Conservation (phyloP, 2,329 filamentous ascomycete genomes). For the Colletotrichum gloeosporioides region DNA sequence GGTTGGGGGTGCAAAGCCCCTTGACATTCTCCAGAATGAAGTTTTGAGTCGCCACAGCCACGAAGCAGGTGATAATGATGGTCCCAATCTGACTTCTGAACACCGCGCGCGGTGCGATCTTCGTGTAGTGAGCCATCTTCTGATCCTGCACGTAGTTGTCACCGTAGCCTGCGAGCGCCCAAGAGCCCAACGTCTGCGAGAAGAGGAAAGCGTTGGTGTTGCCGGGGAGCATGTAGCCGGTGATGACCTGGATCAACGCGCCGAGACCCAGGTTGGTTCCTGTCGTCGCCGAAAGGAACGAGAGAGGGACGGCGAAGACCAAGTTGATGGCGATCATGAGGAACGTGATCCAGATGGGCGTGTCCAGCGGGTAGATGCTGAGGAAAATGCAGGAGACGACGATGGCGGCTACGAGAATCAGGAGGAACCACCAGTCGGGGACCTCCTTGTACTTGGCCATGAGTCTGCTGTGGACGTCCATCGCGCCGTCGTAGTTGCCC, state of each 20-base stretch:
- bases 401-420: conserved; percentile 39
- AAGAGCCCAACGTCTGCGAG: conserved; percentile 16
- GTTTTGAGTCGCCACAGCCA: conserved; percentile 45
- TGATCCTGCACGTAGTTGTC: conserved; percentile 41
- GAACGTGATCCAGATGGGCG: conserved; percentile 34
- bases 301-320: conserved; percentile 47
- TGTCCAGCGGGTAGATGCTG: conserved; percentile 30
- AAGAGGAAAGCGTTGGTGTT: conserved; percentile 36
- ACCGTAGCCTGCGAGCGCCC: conserved; percentile 46
- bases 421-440: conserved; percentile 55
- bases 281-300: conserved; percentile 49
- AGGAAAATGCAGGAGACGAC: conserved; percentile 38
- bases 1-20: conserved; percentile 32
- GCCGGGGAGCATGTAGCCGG: conserved; percentile 45
- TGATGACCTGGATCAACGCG: conserved; percentile 47
- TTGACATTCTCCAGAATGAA: conserved; percentile 45
- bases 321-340: conserved; percentile 39
- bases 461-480: conserved; percentile 46
- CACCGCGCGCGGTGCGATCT: conserved; percentile 36
- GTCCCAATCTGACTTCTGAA: conserved; percentile 47
- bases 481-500: conserved; percentile 46
- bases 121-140: conserved; percentile 39
- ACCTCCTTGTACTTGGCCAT: conserved; percentile 52
- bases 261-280: conserved; percentile 48
- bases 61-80: conserved; percentile 43